phyloP scores from a whole-genome alignment of 2,329 filamentous ascomycete species.

The Phialophora expanda region DNA sequence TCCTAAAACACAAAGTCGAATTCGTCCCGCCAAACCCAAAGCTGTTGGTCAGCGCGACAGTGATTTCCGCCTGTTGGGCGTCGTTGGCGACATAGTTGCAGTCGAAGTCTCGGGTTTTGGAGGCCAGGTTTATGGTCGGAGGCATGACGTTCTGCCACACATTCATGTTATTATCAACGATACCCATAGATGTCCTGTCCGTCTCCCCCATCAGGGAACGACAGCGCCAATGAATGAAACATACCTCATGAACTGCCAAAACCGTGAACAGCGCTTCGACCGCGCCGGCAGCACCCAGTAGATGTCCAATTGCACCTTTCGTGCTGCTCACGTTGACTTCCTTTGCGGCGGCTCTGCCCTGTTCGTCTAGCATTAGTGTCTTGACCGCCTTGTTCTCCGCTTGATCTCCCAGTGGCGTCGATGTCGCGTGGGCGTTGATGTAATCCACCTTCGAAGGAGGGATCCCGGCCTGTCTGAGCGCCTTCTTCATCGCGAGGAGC shows the following conservation, averaged over 20 bases:
- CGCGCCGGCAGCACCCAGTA: constrained; percentile 88
- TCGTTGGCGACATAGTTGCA: constrained; percentile 83
- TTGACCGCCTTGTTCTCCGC: constrained; percentile 87
- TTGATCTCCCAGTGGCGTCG: constrained; percentile 69
- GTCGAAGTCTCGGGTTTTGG: constrained; percentile 67
- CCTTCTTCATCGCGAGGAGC: constrained; percentile 80
- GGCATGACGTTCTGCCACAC: constrained; percentile 71
- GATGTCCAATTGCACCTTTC: constrained; percentile 89
- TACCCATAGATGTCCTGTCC: constrained; percentile 8
- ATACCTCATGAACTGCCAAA: constrained; percentile 76
- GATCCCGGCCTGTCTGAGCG: constrained; percentile 73
- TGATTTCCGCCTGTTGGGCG: constrained; percentile 72
- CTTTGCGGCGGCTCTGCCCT: constrained; percentile 65
- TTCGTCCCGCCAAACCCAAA: constrained; percentile 99
- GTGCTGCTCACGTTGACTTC: constrained; percentile 87
- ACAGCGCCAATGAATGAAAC: constrained; percentile 42
- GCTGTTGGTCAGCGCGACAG: constrained; percentile 86
- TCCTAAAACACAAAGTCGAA: constrained; percentile 65
- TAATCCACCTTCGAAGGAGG: constrained; percentile 78
- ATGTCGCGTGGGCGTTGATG: constrained; percentile 91
- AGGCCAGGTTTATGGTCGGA: constrained; percentile 81
- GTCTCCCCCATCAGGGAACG: neutral
- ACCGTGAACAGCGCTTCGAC: constrained; percentile 87
- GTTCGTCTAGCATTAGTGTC: constrained; percentile 73
- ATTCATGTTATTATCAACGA: constrained; percentile 5